These are phyloP conservation scores for Clonostachys solani DNA, from an alignment of 2,329 filamentous ascomycete species.

Conservation along the genomic window DNA sequence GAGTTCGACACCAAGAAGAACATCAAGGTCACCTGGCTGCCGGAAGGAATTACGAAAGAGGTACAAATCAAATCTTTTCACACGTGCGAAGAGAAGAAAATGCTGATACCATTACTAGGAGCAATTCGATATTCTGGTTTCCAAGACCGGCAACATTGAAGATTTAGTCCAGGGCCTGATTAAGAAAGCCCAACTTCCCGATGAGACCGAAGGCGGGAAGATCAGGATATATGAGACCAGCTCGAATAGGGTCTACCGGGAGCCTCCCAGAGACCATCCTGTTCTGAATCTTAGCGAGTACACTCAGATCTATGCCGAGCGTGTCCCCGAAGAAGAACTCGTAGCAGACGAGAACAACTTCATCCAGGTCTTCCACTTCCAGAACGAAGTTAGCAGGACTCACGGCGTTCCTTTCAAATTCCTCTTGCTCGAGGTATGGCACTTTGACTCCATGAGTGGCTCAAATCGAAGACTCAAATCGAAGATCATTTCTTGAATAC, in stretches of 20 bases:
- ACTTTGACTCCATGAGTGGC: not conserved
- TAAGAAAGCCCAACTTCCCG: conserved; percentile 75
- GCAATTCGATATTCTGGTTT: conserved; percentile 75
- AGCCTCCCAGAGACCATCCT: conserved; percentile 64
- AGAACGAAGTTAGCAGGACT: conserved; percentile 77
- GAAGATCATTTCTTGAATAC: not conserved
- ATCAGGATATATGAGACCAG: conserved; percentile 82
- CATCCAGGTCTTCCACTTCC: conserved; percentile 86
- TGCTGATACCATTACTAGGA: conserved; percentile 46
- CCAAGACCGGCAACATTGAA: conserved; percentile 76
- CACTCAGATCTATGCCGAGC: conserved; percentile 75
- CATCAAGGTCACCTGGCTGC: conserved; percentile 78
- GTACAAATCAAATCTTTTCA: conserved; percentile 36
- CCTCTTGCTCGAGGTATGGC: conserved; percentile 69
- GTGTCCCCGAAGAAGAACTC: conserved; percentile 69
- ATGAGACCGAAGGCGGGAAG: conserved; percentile 64
- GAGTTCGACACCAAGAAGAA: conserved; percentile 92
- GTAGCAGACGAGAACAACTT: conserved; percentile 53
- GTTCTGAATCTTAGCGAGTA: conserved; percentile 88
- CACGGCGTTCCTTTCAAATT: conserved; percentile 94
- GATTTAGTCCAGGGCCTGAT: conserved; percentile 74
- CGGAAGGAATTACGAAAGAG: conserved; percentile 89
- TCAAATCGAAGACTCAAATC: not conserved
- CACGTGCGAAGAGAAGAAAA: not conserved
- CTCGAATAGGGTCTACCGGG: conserved; percentile 78